Conservation (phyloP, 352 stramenopile species). For the Globisporangium orthogonon region DNA sequence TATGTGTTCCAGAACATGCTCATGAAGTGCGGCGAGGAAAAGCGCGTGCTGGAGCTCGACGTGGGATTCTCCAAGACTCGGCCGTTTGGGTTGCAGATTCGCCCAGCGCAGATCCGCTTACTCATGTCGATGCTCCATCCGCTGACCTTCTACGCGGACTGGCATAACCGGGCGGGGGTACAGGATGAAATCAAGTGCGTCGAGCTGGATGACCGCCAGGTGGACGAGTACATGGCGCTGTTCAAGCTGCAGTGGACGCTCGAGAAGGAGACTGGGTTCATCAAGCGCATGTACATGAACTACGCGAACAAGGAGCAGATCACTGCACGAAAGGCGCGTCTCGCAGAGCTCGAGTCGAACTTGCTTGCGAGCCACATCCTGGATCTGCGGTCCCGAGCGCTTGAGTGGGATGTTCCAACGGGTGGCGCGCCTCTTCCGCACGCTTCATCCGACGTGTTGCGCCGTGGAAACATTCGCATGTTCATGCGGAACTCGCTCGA, state of each 20-base stretch:
- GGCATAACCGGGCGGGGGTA: constrained; percentile 44
- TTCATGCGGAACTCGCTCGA: constrained; percentile 63
- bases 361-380: constrained; percentile 54
- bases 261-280: constrained; percentile 41
- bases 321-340: constrained; percentile 20
- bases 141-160: constrained; percentile 64
- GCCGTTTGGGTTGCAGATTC: constrained; percentile 42
- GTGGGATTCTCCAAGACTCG: constrained; percentile 33
- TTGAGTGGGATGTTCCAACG: constrained; percentile 63
- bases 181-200: constrained; percentile 59
- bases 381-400: constrained; percentile 44
- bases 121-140: constrained; percentile 51
- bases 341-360: constrained; percentile 53
- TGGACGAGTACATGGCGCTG: constrained; percentile 53
- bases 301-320: constrained; percentile 45
- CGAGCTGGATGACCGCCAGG: constrained; percentile 34
- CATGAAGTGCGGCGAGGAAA: constrained; percentile 27
- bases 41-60: constrained; percentile 43
- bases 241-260: constrained; percentile 53
- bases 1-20: constrained; percentile 60
- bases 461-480: constrained; percentile 44
- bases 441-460: constrained; percentile 31
- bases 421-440: constrained; percentile 42
- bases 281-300: constrained; percentile 25
- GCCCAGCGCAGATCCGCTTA: constrained; percentile 53